Evolutionary conservation across 225 moss, liverwort and hornwort species (phyloP), one percentile per base, ranked within the genome.

Genomic region (Marchantia paleacea): DNA sequence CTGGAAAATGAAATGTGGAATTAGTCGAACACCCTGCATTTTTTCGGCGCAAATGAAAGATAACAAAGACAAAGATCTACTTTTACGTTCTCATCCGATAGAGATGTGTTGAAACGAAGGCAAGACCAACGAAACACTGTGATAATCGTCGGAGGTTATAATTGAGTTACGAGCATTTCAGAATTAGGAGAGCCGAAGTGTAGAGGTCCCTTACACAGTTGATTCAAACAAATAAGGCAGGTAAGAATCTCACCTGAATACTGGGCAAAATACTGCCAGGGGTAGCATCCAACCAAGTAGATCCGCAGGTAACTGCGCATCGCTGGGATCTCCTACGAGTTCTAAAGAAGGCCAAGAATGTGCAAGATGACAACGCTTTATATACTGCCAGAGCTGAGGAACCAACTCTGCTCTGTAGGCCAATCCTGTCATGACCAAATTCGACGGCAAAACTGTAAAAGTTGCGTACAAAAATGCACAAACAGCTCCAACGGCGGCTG

Each of bases 251-350:
- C 85, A 97, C 97, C 97, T 95, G 89, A 89, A 99, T 75, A 99
- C 95, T 68, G 95, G 95, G 71, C 93, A 94, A 87, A 95, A 92
- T 80, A 99, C 91, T 86, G 92, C 92, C 25, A 99, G 87, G 29
- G 99, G 95, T 71, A 99, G 81, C 99, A 99, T 94, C 99, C 99
- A 95, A 63, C 99, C 99, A 62, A 91, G 86, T 75, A 92, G 73
- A 80, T 88, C 95, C 29, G 79, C 77, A 77, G 92, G 83, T 78
- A 82, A 79, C 81, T 91, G 92, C 51, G 80, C 75, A 58, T 94
- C 99, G 77, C 80, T 85, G 26, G 80, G 18, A 73, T 84, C 92
- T 64, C 92, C 92, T 81, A 83, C 84, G 16, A 94, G 88, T 67
- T 92, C 95, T 82, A 94, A 79, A 80, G 91, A 73, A 61, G 99